Conservation (phyloP, 2,329 filamentous ascomycete species). For the Sporothrix phasma region DNA sequence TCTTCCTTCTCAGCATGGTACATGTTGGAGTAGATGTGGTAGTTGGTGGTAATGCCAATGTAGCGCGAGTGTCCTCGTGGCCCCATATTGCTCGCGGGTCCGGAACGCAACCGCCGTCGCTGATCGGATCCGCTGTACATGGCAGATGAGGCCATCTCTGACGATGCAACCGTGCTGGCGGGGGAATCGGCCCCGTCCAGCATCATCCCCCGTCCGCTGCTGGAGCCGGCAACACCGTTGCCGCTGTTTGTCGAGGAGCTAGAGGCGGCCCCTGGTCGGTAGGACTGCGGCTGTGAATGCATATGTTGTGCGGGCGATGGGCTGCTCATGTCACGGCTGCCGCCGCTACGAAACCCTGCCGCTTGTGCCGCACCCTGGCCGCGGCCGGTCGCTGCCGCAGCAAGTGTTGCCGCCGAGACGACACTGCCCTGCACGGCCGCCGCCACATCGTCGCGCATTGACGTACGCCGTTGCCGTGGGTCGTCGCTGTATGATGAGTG, state of each 20-base stretch:
- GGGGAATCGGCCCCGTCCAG: slow-evolving; percentile 7
- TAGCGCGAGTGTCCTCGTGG: slow-evolving; percentile 12
- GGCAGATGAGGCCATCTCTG: not conserved
- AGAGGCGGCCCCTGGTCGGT: not conserved
- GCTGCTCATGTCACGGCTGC: not conserved
- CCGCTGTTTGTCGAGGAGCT: not conserved
- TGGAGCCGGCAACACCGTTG: not conserved
- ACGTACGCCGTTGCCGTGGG: not conserved
- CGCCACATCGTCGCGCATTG: not conserved
- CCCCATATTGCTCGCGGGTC: not conserved
- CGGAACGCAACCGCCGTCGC: not conserved
- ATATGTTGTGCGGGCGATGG: not conserved
- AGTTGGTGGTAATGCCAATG: slow-evolving; percentile 15
- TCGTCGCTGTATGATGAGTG: not conserved
- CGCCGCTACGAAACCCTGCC: not conserved
- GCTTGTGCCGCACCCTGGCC: not conserved
- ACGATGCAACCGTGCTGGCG: not conserved
- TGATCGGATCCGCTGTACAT: not conserved
- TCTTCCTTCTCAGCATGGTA: slow-evolving; percentile 11
- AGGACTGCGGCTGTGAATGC: not conserved
- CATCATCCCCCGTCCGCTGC: not conserved
- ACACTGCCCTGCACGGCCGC: slow-evolving; percentile 1
- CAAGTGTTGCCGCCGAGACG: slow-evolving; percentile 4
- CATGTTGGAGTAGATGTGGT: slow-evolving; percentile 15
- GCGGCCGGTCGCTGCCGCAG: not conserved